These are phyloP conservation scores for Eucalyptus albens DNA, from an alignment of 345 rosid genomes.

Conservation along the genomic window DNA sequence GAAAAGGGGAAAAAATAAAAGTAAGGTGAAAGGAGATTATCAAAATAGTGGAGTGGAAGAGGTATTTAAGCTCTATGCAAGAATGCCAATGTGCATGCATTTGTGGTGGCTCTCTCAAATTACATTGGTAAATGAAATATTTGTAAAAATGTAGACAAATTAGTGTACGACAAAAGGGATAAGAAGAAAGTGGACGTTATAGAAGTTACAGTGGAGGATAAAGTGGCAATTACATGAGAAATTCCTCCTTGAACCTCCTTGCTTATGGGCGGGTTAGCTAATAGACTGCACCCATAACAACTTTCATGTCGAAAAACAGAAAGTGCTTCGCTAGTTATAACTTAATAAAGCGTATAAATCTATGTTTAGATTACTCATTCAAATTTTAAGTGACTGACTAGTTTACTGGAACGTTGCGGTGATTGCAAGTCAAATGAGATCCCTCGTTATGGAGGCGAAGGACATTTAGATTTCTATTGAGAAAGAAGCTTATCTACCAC, in stretches of 20 bases:
- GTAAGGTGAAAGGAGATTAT: too few species aligned
- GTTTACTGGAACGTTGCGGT: neutral
- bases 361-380: neutral
- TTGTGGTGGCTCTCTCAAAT: too few species aligned
- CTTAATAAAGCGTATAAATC: neutral
- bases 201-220: neutral
- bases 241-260: rapidly evolving
- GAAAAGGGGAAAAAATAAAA: too few species aligned
- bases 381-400: neutral
- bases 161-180: too few species aligned
- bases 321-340: neutral
- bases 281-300: neutral
- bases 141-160: too few species aligned
- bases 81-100: too few species aligned
- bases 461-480: neutral
- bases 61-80: too few species aligned
- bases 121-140: too few species aligned
- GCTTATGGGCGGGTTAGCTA: rapidly evolving
- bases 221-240: neutral
- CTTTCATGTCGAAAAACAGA: neutral
- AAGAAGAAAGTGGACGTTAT: neutral
- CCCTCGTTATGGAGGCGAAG: neutral
- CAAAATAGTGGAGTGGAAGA: too few species aligned
- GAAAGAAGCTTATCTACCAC: neutral
- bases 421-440: neutral